phyloP scores from a whole-genome alignment of 169 alveolate genomes.

The Plasmodium gallinaceum region DNA sequence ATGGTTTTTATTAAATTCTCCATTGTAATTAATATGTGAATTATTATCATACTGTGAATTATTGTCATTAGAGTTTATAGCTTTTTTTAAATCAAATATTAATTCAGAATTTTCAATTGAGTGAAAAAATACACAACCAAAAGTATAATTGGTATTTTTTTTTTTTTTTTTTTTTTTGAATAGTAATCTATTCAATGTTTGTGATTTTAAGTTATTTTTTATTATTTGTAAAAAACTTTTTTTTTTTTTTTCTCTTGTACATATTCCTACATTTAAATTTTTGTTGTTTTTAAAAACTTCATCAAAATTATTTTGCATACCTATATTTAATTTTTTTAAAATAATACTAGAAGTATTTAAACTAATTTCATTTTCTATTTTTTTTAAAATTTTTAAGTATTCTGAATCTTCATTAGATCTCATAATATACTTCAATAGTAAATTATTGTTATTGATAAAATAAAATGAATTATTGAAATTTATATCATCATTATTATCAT shows the following conservation, averaged over 20 bases:
- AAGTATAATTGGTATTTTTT: not conserved
- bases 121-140: slow-evolving; percentile 30
- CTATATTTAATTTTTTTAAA: slow-evolving; percentile 20
- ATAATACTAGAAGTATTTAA: slow-evolving; percentile 1
- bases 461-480: not conserved
- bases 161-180: not conserved
- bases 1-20: not conserved
- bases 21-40: not conserved
- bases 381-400: not conserved
- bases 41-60: not conserved
- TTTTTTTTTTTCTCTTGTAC: slow-evolving; percentile 27
- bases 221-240: no score
- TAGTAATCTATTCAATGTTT: no score
- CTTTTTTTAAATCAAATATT: not conserved
- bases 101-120: slow-evolving; percentile 28
- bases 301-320: slow-evolving; percentile 26
- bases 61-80: not conserved
- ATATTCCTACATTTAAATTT: slow-evolving; percentile 48
- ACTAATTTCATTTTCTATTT: not conserved
- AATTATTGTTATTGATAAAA: not conserved
- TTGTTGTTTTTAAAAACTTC: slow-evolving; percentile 28
- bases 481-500: not conserved
- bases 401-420: slow-evolving; percentile 1
- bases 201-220: no score
- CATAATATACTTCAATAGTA: not conserved